A percentile compares a stretch with the other conserved stretches of the same genome.
Conservation (phyloP, 768 basidiomycete species). For the Gymnopilus dilepis region DNA sequence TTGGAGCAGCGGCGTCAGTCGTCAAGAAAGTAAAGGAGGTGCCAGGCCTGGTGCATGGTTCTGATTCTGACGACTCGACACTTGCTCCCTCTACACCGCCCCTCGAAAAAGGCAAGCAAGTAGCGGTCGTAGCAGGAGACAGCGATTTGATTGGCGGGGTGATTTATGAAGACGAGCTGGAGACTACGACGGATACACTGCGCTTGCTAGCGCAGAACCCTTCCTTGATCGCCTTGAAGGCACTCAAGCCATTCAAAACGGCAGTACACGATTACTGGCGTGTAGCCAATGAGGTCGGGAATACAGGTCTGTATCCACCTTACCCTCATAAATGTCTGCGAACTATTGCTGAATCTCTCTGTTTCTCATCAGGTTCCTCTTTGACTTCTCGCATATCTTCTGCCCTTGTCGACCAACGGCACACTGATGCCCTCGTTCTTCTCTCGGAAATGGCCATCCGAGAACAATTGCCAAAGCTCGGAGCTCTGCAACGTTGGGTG, state of each 20-base stretch:
- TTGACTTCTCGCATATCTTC: slow-evolving; percentile 44
- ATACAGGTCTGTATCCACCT: slow-evolving; percentile 34
- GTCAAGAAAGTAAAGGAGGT: not conserved
- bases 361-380: slow-evolving; percentile 32
- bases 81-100: not conserved
- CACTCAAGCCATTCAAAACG: slow-evolving; percentile 42
- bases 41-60: not conserved
- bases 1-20: not conserved
- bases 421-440: slow-evolving; percentile 54
- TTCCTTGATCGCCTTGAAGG: slow-evolving; percentile 34
- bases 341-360: not conserved
- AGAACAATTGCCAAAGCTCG: slow-evolving; percentile 52
- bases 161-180: slow-evolving; percentile 41
- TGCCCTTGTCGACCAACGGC: slow-evolving; percentile 48
- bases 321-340: not conserved
- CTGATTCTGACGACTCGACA: not conserved
- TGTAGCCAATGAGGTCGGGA: slow-evolving; percentile 35
- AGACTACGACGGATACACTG: slow-evolving; percentile 44
- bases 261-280: slow-evolving; percentile 46
- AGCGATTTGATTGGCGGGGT: slow-evolving; percentile 35
- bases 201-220: slow-evolving; percentile 36
- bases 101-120: not conserved
- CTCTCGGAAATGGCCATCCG: slow-evolving; percentile 58
- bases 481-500: slow-evolving; percentile 60
- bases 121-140: not conserved